Evolutionary conservation across 371 early-diverging fungal species (phyloP).

Genomic region (Dichotomocladium elegans): DNA sequence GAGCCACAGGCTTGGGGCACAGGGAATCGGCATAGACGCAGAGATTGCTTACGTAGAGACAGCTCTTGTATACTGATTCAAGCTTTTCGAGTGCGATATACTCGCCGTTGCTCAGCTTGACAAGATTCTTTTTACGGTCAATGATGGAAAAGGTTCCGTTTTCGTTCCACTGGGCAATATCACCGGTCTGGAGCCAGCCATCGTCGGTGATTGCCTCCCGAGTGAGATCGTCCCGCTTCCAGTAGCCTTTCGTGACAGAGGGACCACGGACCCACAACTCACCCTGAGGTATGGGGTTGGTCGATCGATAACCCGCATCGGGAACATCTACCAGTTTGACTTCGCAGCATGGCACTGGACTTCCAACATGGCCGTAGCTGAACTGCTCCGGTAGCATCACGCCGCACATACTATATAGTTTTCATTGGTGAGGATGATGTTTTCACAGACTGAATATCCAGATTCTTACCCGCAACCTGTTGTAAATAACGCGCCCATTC

Average conservation of each 20-base stretch:
- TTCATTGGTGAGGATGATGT: not conserved
- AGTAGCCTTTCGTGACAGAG: slow-evolving; percentile 65
- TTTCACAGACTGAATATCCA: not conserved
- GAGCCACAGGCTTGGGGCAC: slow-evolving; percentile 63
- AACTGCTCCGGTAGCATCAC: slow-evolving; percentile 64
- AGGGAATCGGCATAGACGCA: slow-evolving; percentile 85
- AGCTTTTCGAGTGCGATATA: slow-evolving; percentile 98
- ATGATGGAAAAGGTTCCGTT: slow-evolving; percentile 74
- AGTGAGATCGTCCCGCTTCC: slow-evolving; percentile 68
- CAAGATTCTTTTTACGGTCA: slow-evolving; percentile 80
- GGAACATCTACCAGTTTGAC: slow-evolving; percentile 91
- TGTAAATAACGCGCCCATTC: not conserved
- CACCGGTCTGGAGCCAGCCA: slow-evolving; percentile 93
- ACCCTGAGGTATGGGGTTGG: slow-evolving; percentile 77
- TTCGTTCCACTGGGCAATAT: slow-evolving; percentile 78
- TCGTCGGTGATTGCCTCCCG: slow-evolving; percentile 75
- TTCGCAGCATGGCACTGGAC: slow-evolving; percentile 80
- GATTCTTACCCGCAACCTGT: slow-evolving; percentile 36
- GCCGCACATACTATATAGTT: slow-evolving; percentile 50
- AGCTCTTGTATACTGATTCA: slow-evolving; percentile 88
- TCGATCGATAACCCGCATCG: slow-evolving; percentile 74
- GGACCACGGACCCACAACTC: slow-evolving; percentile 89
- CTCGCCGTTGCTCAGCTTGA: slow-evolving; percentile 89
- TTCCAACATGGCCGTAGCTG: slow-evolving; percentile 73
- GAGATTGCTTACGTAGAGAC: slow-evolving; percentile 73